These are phyloP conservation scores for Trichoderma sp. DNA, from an alignment of 2,329 filamentous ascomycete species.

Conservation along the genomic window DNA sequence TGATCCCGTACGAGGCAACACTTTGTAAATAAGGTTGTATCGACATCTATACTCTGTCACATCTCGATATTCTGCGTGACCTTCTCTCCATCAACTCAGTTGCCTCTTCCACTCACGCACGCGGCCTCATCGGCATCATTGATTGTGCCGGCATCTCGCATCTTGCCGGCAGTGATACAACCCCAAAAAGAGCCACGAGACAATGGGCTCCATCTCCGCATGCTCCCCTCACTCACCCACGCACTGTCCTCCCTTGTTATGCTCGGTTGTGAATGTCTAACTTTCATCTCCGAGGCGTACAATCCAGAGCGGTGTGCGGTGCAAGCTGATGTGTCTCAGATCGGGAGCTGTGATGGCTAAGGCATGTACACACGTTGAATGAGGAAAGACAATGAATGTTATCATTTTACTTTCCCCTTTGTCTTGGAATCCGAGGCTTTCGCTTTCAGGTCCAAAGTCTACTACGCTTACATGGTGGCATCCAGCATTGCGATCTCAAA, in stretches of 20 bases:
- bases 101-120: neutral
- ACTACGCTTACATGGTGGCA: neutral
- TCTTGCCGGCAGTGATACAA: neutral
- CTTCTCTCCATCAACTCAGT: neutral
- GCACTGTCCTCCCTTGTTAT: neutral
- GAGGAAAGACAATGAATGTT: neutral
- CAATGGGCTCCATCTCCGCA: neutral
- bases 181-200: constrained; percentile 6
- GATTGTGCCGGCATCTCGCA: neutral
- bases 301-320: neutral
- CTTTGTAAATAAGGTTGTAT: neutral
- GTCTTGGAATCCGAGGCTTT: neutral
- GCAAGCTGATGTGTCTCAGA: neutral
- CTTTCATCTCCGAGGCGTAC: neutral
- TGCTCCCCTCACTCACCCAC: neutral
- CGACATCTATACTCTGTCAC: neutral
- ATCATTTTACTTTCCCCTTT: neutral
- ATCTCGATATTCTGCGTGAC: constrained; percentile 5
- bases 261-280: neutral
- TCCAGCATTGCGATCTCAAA: neutral
- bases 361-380: neutral
- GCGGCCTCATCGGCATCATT: neutral
- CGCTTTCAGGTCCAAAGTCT: neutral
- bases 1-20: neutral
- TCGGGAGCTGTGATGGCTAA: neutral